Evolutionary conservation across 192 early-diverging fungal genomes (phyloP), one percentile per base, ranked within the genome.

Genomic region (Umbelopsis sp.): DNA sequence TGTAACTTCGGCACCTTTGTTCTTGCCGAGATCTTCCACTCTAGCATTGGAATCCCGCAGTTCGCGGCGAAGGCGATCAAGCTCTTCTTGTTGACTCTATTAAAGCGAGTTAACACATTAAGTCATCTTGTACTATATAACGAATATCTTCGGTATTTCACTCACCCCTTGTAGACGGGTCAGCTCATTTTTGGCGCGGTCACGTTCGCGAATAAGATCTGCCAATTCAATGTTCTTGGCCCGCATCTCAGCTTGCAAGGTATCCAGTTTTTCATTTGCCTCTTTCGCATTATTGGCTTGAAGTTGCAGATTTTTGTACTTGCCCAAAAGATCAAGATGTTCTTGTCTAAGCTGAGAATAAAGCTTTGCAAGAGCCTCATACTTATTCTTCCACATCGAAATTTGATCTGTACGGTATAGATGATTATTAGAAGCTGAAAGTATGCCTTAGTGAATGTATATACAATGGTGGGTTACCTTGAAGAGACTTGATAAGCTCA

Each of bases 341-440:
- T 97, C 95, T 70, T 98, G 95, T 49, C 97, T 90, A 44, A 99
- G 81, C 78, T 97, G 93, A 9, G 96, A 94, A 77, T 99, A 99
- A n/a, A 98, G 85, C 69, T 99, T 99, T 64, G 96, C 96, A 46
- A 99, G 82, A 20, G 95, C 93, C 78, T 98, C 95, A 79, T 98
- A 98, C 81, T 97, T 99, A 77, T 96, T 92, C 84, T 91, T 95
- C 94, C 95, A 97, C 79, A 97, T 93, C 76, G 91, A 89, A 23
- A 99, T 85, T 87, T 98, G 94, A 46, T 95, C 93, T 90, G 64
- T 61, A 41, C 25, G 12, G 12, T 18, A 27, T 35, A 18, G 4
- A 27, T 61, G 18, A 25, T 58, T 18, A 33, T 2, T 33, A 58
- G 5, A 6, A 4, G 15, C 35, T 33, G 9, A 11, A 1, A 23